Evolutionary conservation across 805 yeast species (phyloP).

Genomic region (Wickerhamiella kurtzmanii): DNA sequence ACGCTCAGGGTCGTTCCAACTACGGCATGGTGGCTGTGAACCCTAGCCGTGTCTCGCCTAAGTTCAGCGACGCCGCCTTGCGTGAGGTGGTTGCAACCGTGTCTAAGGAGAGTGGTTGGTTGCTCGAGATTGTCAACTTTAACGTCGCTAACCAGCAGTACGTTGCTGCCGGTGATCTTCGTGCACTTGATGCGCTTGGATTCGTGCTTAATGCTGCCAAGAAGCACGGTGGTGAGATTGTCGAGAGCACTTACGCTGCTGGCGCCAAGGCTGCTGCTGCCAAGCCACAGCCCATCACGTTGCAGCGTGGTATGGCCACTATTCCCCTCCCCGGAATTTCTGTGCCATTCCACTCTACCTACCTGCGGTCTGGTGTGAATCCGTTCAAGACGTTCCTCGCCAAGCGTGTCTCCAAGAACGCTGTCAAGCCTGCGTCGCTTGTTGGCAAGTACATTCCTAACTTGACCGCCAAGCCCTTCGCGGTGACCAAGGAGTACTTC

Average conservation of each 20-base stretch:
- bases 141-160: conserved; percentile 97
- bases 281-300: conserved; percentile 91
- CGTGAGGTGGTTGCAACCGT: conserved; percentile 89
- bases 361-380: conserved; percentile 94
- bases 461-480: conserved; percentile 94
- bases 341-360: conserved; percentile 99
- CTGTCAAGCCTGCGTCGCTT: conserved; percentile 87
- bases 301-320: conserved; percentile 96
- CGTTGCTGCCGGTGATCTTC: conserved; percentile 96
- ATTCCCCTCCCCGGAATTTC: conserved; percentile 97
- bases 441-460: conserved; percentile 95
- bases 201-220: conserved; percentile 90
- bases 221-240: conserved; percentile 67
- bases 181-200: conserved; percentile 85
- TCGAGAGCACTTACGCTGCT: conserved; percentile 80
- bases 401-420: conserved; percentile 89
- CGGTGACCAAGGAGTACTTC: conserved; percentile 91
- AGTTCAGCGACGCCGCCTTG: conserved; percentile 86
- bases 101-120: conserved; percentile 73
- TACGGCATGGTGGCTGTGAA: conserved; percentile 99
- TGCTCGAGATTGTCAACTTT: conserved; percentile 94
- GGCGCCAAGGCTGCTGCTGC: conserved; percentile 67
- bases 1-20: conserved; percentile 85
- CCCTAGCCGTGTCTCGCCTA: conserved; percentile 81
- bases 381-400: conserved; percentile 96